A percentile compares a stretch with the other conserved stretches of the same genome.
Evolutionary conservation across 768 basidiomycete species (phyloP).

Genomic region (Clathrus columnatus): DNA sequence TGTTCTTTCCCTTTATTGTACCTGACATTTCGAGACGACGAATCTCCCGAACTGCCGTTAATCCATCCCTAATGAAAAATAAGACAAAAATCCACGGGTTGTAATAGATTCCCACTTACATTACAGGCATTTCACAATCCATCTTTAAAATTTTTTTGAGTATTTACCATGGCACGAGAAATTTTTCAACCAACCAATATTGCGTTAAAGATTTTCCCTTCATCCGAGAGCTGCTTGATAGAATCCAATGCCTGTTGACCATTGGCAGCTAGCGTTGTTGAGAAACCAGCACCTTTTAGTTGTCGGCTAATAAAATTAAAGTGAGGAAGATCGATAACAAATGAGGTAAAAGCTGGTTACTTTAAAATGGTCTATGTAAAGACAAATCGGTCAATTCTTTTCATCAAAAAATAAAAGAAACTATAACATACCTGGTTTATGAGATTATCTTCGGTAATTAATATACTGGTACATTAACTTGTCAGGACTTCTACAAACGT

Average conservation of each 20-base stretch:
- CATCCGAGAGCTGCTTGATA: constrained; percentile 4
- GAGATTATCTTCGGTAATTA: constrained; percentile 21
- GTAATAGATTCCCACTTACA: constrained; percentile 7
- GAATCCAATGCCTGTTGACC: constrained; percentile 20
- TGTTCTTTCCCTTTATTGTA: constrained; percentile 11
- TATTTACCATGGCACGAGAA: not conserved
- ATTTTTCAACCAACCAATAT: constrained; percentile 12
- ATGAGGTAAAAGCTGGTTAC: not conserved
- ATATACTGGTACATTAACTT: constrained; percentile 13
- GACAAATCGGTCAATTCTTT: not conserved
- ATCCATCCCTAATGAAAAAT: constrained; percentile 13
- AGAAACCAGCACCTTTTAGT: constrained; percentile 18
- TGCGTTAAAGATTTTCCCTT: constrained; percentile 13
- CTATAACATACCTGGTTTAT: constrained; percentile 17
- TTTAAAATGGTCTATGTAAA: constrained; percentile 12
- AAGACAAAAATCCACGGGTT: not conserved
- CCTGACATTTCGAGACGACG: constrained; percentile 17
- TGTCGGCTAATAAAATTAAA: constrained; percentile 14
- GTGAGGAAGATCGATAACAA: not conserved
- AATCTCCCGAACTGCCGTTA: constrained; percentile 17
- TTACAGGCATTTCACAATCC: constrained; percentile 23
- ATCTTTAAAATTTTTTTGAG: constrained; percentile 12
- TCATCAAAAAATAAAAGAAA: not conserved
- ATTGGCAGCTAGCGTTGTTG: constrained; percentile 16
- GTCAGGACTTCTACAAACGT: not conserved